Percentiles rank a stretch among this genome's conserved stretches.
phyloP scores from a whole-genome alignment of 164 flowering plant species.

The Brasenia schreberi region DNA sequence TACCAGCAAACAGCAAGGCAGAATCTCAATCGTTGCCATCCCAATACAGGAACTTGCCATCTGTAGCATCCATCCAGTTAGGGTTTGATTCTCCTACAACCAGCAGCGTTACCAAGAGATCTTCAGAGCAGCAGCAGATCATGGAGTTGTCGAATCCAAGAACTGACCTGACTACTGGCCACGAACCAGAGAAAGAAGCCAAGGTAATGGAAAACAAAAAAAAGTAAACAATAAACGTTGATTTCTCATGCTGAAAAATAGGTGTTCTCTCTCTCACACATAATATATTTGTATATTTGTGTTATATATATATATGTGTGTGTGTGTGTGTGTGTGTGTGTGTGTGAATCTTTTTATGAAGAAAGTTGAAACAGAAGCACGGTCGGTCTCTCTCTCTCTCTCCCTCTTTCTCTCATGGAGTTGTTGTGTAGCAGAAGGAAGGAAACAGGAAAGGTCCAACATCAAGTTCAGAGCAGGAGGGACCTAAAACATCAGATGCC shows the following conservation, averaged over 20 bases:
- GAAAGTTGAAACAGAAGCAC: too few species aligned
- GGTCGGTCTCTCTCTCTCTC: background rate
- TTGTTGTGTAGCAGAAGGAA: constrained; percentile 41
- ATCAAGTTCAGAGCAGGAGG: constrained; percentile 78
- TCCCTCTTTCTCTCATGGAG: background rate
- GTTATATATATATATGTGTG: too few species aligned
- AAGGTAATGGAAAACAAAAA: constrained; percentile 27
- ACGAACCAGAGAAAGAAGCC: constrained; percentile 36
- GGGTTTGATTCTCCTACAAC: constrained; percentile 30
- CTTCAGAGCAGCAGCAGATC: constrained; percentile 34
- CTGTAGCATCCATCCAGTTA: background rate
- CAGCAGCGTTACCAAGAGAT: constrained; percentile 43
- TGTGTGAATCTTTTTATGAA: too few species aligned
- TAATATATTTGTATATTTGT: too few species aligned
- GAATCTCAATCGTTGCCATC: background rate
- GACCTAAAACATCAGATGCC: constrained; percentile 86
- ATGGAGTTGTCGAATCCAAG: constrained; percentile 59
- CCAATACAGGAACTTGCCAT: background rate
- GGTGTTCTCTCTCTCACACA: too few species aligned
- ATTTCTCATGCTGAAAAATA: too few species aligned
- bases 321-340: too few species aligned
- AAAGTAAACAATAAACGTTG: too few species aligned
- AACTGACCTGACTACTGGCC: constrained; percentile 25
- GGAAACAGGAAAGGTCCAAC: constrained; percentile 57
- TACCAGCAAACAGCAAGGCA: background rate